These are phyloP conservation scores for Amaranthus palmeri DNA, from an alignment of 148 eudicot genomes.

Conservation along the genomic window DNA sequence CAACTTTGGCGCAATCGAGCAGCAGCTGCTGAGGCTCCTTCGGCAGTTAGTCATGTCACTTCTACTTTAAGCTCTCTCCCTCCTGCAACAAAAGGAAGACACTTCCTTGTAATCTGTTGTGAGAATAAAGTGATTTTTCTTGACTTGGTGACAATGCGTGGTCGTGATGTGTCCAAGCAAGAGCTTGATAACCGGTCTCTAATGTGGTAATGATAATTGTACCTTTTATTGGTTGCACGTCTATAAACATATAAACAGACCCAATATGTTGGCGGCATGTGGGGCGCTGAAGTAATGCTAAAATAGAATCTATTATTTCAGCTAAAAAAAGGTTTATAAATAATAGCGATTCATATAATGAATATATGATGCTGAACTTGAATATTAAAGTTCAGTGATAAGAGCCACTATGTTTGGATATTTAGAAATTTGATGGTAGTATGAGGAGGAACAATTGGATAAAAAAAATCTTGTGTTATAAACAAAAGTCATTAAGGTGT, in stretches of 20 bases:
- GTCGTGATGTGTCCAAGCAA: constrained; percentile 97
- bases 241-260: background rate
- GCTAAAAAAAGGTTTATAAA: background rate
- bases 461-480: background rate
- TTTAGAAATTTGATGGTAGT: background rate
- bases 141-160: constrained; percentile 99
- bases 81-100: constrained; percentile 92
- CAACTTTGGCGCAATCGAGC: constrained; percentile 76
- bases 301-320: background rate
- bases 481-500: background rate
- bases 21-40: constrained; percentile 92
- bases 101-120: constrained; percentile 93
- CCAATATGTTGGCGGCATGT: background rate
- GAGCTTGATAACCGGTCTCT: constrained; percentile 91
- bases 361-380: too few species aligned
- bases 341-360: background rate
- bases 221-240: background rate
- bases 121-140: constrained; percentile 91
- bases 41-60: constrained; percentile 70
- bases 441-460: background rate
- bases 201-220: constrained; percentile 52
- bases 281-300: background rate
- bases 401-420: constrained; percentile 4
- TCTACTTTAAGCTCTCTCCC: constrained; percentile 67
- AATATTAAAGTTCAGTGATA: too few species aligned